Evolutionary conservation across 2,329 filamentous ascomycete species (phyloP).

Genomic region (Venturia pyrina): DNA sequence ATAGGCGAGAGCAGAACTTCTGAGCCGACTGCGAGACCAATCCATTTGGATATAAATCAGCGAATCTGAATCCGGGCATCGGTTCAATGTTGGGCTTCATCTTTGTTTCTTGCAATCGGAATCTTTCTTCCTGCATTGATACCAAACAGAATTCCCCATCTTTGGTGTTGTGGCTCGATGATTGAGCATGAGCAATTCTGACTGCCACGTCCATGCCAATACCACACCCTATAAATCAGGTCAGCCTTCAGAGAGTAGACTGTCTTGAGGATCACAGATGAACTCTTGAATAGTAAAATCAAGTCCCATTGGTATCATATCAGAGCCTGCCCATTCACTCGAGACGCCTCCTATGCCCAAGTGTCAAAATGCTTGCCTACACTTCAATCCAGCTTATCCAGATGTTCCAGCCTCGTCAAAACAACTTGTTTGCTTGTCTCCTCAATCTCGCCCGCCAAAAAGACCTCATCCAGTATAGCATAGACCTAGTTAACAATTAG

Average conservation of each 20-base stretch:
- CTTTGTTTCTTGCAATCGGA: neutral
- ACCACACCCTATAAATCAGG: neutral
- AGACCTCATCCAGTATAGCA: slow-evolving; percentile 96
- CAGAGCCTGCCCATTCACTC: neutral
- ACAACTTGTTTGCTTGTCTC: slow-evolving; percentile 99
- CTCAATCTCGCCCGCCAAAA: slow-evolving; percentile 93
- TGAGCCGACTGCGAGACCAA: neutral
- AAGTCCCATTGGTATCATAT: neutral
- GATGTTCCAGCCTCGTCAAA: slow-evolving; percentile 81
- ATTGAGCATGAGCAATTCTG: neutral
- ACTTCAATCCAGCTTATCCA: slow-evolving; percentile 81
- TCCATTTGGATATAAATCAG: neutral
- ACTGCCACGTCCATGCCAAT: neutral
- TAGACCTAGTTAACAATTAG: slow-evolving; percentile 54
- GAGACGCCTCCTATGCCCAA: neutral
- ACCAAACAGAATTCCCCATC: no score
- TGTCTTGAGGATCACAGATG: neutral
- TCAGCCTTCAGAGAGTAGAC: neutral
- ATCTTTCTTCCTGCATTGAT: neutral
- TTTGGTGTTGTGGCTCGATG: neutral
- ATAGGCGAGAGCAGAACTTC: neutral
- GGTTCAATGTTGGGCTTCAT: neutral
- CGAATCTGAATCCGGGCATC: neutral
- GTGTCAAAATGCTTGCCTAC: neutral
- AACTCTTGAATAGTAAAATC: neutral